Evolutionary conservation across 73 alveolate species (phyloP).

Genomic region (Paramecium caudatum): DNA sequence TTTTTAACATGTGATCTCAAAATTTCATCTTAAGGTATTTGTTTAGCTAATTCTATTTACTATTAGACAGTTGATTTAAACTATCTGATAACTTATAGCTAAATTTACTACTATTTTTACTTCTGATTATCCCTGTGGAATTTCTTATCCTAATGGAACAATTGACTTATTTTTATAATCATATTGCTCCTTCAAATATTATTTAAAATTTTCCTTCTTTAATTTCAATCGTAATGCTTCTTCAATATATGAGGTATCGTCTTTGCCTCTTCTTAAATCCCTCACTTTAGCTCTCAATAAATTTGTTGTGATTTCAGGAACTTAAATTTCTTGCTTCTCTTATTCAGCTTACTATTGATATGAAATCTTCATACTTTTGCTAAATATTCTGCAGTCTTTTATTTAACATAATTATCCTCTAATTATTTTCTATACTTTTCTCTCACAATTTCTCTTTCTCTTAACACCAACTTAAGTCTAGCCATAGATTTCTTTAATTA

Average conservation of each 20-base stretch:
- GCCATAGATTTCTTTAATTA: slow-evolving; percentile 83
- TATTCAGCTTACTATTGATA: slow-evolving; percentile 27
- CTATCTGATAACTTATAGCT: slow-evolving; percentile 68
- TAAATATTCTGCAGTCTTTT: slow-evolving; percentile 75
- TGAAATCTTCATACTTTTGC: not conserved
- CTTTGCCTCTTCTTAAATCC: slow-evolving; percentile 70
- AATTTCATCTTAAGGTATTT: slow-evolving; percentile 74
- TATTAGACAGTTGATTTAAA: slow-evolving; percentile 67
- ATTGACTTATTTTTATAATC: slow-evolving; percentile 68
- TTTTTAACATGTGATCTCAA: slow-evolving; percentile 74
- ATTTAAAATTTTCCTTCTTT: slow-evolving; percentile 31
- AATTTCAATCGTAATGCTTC: slow-evolving; percentile 64
- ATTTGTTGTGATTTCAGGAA: slow-evolving; percentile 71
- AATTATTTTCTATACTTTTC: slow-evolving; percentile 79
- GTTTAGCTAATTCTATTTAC: slow-evolving; percentile 58
- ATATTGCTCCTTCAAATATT: slow-evolving; percentile 60
- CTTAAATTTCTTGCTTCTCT: not conserved
- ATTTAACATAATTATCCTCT: slow-evolving; percentile 83
- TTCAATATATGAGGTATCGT: slow-evolving; percentile 69
- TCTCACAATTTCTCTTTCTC: slow-evolving; percentile 85
- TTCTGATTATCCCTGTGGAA: slow-evolving; percentile 48
- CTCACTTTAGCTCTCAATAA: slow-evolving; percentile 73
- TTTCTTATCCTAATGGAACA: slow-evolving; percentile 4
- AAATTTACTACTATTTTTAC: slow-evolving; percentile 27
- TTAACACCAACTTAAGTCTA: slow-evolving; percentile 82